Evolutionary conservation across 495 filamentous ascomycete genomes (phyloP).

Genomic region (Glonium stellatum): DNA sequence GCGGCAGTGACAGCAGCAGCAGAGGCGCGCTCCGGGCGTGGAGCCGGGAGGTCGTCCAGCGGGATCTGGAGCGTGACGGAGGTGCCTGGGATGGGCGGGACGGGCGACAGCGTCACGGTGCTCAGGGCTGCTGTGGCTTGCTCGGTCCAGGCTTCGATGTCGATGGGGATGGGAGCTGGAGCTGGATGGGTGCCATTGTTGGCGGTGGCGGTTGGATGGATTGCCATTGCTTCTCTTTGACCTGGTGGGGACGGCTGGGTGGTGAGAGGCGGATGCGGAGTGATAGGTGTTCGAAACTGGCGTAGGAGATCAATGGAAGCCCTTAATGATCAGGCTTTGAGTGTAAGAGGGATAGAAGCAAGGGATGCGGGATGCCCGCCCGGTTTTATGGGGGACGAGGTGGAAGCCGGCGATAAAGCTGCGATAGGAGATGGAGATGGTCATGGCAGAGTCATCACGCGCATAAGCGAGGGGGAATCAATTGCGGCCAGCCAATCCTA

Average conservation of each 20-base stretch:
- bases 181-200: not conserved
- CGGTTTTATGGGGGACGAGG: not conserved
- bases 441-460: not conserved
- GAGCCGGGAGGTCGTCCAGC: constrained; percentile 31
- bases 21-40: constrained; percentile 3
- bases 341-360: not conserved
- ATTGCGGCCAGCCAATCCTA: not conserved
- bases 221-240: constrained; percentile 16
- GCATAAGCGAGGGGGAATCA: not conserved
- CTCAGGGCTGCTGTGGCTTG: constrained; percentile 25
- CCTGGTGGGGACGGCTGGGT: not conserved
- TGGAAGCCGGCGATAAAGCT: constrained; percentile 9
- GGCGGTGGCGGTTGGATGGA: constrained; percentile 13
- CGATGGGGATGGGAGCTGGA: constrained; percentile 9
- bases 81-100: constrained; percentile 22
- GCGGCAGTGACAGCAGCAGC: constrained; percentile 12
- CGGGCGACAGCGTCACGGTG: constrained; percentile 23
- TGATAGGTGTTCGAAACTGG: not conserved
- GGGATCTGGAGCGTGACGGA: constrained; percentile 37
- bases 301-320: not conserved
- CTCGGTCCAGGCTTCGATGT: constrained; percentile 33
- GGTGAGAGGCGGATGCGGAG: not conserved
- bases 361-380: not conserved
- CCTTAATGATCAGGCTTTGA: not conserved
- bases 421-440: constrained; percentile 1